Conservation (phyloP, 306 rosid species). For the Cucurbita pepo region DNA sequence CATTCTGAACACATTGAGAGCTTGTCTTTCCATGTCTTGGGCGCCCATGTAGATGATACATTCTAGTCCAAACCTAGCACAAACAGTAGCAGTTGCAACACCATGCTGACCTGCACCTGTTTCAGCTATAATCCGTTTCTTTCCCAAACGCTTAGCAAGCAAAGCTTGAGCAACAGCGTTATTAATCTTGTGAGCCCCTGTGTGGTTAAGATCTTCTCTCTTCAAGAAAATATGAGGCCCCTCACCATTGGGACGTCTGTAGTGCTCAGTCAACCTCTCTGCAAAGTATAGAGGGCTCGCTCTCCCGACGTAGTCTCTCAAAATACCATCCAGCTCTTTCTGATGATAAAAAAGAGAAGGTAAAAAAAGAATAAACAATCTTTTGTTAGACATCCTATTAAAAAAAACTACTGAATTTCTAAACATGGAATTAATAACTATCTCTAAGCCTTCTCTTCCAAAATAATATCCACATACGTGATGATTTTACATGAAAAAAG, state of each 20-base stretch:
- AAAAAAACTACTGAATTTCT: neutral
- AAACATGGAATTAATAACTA: neutral
- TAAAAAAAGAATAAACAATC: neutral
- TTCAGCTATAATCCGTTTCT: constrained; percentile 82
- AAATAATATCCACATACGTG: neutral
- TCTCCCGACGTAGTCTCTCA: constrained; percentile 87
- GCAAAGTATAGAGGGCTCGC: constrained; percentile 93
- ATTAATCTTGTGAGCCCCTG: constrained; percentile 95
- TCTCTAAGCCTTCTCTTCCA: neutral
- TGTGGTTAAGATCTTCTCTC: constrained; percentile 98
- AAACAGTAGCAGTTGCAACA: constrained; percentile 92
- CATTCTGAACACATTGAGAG: constrained; percentile 96
- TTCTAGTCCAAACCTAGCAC: constrained; percentile 82
- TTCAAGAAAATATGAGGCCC: constrained; percentile 78
- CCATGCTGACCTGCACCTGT: constrained; percentile 99
- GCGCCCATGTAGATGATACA: constrained; percentile 96
- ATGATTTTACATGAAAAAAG: neutral
- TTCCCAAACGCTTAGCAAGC: constrained; percentile 79
- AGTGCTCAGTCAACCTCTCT: constrained; percentile 81
- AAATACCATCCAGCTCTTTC: constrained; percentile 58
- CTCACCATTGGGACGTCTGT: constrained; percentile 64
- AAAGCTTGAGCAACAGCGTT: constrained; percentile 92
- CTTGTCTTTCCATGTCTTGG: constrained; percentile 91
- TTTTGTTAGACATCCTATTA: neutral
- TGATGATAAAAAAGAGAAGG: constrained; percentile 25